phyloP scores from a whole-genome alignment of 148 eudicot genomes.

The Vaccinium myrtillus region DNA sequence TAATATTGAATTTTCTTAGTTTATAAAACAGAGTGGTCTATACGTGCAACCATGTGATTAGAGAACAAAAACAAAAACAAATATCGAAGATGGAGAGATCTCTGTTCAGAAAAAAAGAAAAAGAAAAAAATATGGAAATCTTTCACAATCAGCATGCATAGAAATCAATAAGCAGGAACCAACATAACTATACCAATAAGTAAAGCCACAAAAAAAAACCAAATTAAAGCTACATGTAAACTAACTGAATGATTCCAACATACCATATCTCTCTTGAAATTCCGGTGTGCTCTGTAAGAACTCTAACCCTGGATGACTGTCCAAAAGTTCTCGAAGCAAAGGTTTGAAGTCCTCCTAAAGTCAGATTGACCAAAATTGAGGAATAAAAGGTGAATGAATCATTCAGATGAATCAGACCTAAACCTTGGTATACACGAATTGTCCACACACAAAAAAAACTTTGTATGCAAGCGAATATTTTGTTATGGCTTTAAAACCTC shows the following conservation, averaged over 20 bases:
- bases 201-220: neutral
- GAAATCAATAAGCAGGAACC: conserved; percentile 1
- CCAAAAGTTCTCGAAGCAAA: conserved; percentile 81
- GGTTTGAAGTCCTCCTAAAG: conserved; percentile 88
- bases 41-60: neutral
- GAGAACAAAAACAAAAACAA: neutral
- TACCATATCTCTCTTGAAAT: conserved; percentile 98
- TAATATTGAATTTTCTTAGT: neutral
- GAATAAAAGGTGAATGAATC: neutral
- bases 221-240: neutral
- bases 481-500: neutral
- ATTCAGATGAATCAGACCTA: neutral
- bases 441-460: neutral
- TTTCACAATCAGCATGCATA: neutral
- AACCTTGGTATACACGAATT: neutral
- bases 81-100: neutral
- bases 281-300: conserved; percentile 91
- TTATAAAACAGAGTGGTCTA: neutral
- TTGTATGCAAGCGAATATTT: neutral
- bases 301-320: conserved; percentile 93
- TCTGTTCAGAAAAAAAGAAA: neutral
- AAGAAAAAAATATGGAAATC: neutral
- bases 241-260: neutral
- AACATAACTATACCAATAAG: neutral
- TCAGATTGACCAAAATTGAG: conserved; percentile 5